Conservation (phyloP, 768 basidiomycete genomes). For the Neoboletus brunneissimus region DNA sequence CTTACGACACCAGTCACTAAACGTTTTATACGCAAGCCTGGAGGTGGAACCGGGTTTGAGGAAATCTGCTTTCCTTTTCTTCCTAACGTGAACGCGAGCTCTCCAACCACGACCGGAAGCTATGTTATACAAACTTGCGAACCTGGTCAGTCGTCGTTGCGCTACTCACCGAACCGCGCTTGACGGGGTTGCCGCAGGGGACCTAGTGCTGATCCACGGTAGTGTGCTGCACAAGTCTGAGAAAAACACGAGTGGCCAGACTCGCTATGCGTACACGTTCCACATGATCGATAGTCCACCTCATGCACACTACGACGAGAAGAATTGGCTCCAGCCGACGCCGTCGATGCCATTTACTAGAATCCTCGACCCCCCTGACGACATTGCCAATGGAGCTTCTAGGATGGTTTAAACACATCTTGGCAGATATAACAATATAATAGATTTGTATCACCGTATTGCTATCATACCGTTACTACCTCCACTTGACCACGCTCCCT, state of each 20-base stretch:
- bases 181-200: constrained; percentile 47
- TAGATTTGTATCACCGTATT: not conserved
- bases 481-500: constrained; percentile 30
- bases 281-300: constrained; percentile 86
- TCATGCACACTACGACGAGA: constrained; percentile 73
- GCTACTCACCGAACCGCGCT: not conserved
- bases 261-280: constrained; percentile 93
- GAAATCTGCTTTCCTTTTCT: constrained; percentile 40
- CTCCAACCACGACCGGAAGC: constrained; percentile 30
- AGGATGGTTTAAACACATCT: not conserved
- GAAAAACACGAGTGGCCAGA: constrained; percentile 74
- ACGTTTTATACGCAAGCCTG: constrained; percentile 77
- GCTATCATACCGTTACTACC: constrained; percentile 4
- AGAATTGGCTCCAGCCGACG: constrained; percentile 96
- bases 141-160: constrained; percentile 49
- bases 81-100: not conserved
- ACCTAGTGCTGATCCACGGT: constrained; percentile 93
- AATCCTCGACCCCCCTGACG: constrained; percentile 40
- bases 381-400: not conserved
- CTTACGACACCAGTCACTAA: constrained; percentile 67
- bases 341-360: constrained; percentile 75
- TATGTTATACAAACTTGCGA: constrained; percentile 71
- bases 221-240: constrained; percentile 90
- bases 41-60: constrained; percentile 85
- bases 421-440: not conserved